Conservation (phyloP, 805 yeast genomes). For the Candida sanyiensis region DNA sequence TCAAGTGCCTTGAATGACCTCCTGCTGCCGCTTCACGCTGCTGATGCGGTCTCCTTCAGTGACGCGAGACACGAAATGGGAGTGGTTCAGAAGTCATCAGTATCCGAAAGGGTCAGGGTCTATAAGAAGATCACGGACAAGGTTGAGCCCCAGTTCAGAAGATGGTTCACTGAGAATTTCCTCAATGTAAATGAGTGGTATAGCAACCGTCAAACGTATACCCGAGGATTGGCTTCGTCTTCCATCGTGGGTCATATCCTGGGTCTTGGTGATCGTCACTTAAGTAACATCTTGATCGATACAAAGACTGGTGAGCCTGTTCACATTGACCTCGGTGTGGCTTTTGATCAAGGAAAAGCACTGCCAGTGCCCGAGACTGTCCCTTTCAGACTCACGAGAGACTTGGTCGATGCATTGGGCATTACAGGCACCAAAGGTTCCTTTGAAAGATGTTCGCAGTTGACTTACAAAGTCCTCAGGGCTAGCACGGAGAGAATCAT, state of each 20-base stretch:
- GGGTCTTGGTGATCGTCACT: slow-evolving; percentile 94
- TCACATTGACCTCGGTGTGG: slow-evolving; percentile 93
- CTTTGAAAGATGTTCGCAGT: slow-evolving; percentile 68
- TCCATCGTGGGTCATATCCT: slow-evolving; percentile 84
- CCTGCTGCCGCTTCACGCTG: slow-evolving; percentile 55
- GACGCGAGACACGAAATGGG: slow-evolving; percentile 65
- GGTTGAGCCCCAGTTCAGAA: slow-evolving; percentile 61
- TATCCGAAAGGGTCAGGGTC: slow-evolving; percentile 36
- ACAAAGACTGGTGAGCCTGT: slow-evolving; percentile 81
- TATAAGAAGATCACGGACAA: slow-evolving; percentile 43
- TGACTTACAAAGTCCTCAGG: slow-evolving; percentile 62
- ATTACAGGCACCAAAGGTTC: slow-evolving; percentile 77
- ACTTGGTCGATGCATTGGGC: slow-evolving; percentile 91
- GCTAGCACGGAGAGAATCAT: slow-evolving; percentile 61
- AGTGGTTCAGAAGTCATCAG: slow-evolving; percentile 42
- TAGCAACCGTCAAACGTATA: slow-evolving; percentile 52
- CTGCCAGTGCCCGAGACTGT: slow-evolving; percentile 88
- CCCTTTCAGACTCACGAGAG: slow-evolving; percentile 88
- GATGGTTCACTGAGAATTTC: slow-evolving; percentile 66
- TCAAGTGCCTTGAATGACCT: slow-evolving; percentile 69
- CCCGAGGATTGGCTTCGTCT: slow-evolving; percentile 74
- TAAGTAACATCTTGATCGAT: slow-evolving; percentile 86
- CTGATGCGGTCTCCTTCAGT: slow-evolving; percentile 43
- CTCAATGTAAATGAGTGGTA: slow-evolving; percentile 72
- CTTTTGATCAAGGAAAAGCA: slow-evolving; percentile 88